phyloP scores from a whole-genome alignment of 2,329 filamentous ascomycete species.

The Aspergillus flavus region DNA sequence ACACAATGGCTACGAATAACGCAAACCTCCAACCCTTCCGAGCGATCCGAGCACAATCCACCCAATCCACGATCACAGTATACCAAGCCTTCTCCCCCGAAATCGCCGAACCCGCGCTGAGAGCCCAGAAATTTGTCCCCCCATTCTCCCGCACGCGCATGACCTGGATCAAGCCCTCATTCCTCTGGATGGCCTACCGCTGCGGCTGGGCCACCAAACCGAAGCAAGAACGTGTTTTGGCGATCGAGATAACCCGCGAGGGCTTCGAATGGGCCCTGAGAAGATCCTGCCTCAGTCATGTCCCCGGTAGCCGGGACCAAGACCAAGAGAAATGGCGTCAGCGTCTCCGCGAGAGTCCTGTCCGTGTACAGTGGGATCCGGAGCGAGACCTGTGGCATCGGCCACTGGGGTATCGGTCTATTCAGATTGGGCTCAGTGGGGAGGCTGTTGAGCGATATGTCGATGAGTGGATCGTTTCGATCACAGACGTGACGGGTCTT shows the following conservation, averaged over 20 bases:
- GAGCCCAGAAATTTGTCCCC: constrained; percentile 54
- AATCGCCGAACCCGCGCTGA: constrained; percentile 58
- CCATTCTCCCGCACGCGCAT: constrained; percentile 58
- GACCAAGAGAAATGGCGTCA: constrained; percentile 24
- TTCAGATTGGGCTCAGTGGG: constrained; percentile 63
- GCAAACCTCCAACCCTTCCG: constrained; percentile 34
- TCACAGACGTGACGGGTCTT: constrained; percentile 61
- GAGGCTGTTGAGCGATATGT: constrained; percentile 51
- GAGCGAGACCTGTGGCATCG: constrained; percentile 54
- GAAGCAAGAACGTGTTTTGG: constrained; percentile 59
- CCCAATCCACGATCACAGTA: constrained; percentile 57
- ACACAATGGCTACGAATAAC: background rate
- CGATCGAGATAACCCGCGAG: constrained; percentile 56
- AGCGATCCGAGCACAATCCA: constrained; percentile 57
- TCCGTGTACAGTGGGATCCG: constrained; percentile 67
- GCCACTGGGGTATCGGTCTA: constrained; percentile 55
- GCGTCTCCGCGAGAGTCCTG: constrained; percentile 29
- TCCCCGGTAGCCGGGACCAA: constrained; percentile 11
- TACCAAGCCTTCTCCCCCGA: constrained; percentile 62
- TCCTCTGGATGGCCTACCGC: constrained; percentile 67
- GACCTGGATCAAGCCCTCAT: constrained; percentile 68
- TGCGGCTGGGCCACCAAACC: constrained; percentile 61
- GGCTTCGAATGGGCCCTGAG: constrained; percentile 54
- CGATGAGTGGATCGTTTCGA: constrained; percentile 55
- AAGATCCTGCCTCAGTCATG: constrained; percentile 35